These are phyloP conservation scores for Rosa multiflora DNA, from an alignment of 306 rosid species.

Conservation along the genomic window DNA sequence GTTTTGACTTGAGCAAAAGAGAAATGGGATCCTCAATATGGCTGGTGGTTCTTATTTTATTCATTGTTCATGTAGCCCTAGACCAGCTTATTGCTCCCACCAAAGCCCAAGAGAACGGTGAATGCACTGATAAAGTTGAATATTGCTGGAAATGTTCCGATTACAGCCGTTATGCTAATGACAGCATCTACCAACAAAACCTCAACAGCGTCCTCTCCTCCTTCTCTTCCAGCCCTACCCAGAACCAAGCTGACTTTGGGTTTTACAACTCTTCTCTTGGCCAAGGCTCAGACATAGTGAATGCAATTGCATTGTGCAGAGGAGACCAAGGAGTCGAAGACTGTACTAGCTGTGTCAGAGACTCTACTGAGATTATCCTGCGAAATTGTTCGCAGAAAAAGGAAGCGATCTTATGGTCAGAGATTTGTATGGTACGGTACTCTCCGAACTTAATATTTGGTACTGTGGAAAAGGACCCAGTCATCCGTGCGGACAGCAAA, in stretches of 20 bases:
- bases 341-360: not conserved
- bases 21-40: no score
- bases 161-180: not conserved
- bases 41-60: no score
- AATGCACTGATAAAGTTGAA: no score
- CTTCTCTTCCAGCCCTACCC: not conserved
- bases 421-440: constrained; percentile 6
- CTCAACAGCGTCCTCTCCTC: not conserved
- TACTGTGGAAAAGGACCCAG: not conserved
- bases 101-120: no score
- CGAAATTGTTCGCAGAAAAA: not conserved
- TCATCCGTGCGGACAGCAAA: not conserved
- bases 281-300: not conserved
- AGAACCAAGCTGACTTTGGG: not conserved
- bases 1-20: no score
- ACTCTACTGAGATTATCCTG: not conserved
- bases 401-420: constrained; percentile 7
- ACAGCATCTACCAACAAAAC: not conserved
- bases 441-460: constrained; percentile 1
- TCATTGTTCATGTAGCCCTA: no score
- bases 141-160: no score
- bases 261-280: constrained; percentile 6
- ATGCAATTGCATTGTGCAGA: constrained; percentile 25
- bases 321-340: not conserved
- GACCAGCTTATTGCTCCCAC: no score